Evolutionary conservation across 495 filamentous ascomycete species (phyloP), one percentile per base, ranked within the genome.

Genomic region (Pseudomonodictys pantanalensis): DNA sequence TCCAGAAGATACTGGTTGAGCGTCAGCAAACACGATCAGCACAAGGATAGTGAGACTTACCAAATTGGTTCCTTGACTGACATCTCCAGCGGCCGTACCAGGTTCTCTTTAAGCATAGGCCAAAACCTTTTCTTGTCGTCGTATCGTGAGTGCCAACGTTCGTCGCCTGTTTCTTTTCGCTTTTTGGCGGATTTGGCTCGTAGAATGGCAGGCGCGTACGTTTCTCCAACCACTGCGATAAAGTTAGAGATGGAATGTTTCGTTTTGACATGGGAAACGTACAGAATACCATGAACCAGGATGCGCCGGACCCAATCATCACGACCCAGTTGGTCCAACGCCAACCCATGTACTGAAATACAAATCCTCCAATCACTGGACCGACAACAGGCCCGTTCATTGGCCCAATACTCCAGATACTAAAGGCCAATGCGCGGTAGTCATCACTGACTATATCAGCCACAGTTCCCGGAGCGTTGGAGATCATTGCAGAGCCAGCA

Each of bases 281-380:
- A 20, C 11, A 51, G 2, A 30, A 23, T 73, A 74, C 58, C 42
- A 86, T 77, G 52, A 81, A 66, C 23, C 81, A 76, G 0, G 81
- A 81, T 0, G 81, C 75, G 1, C 83, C 86, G 0, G 79, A 76
- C 1, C 86, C 71, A 28, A 92, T 91, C 50, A 95, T 70, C 7
- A 87, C 82, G 17, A 95, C 72, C 89, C 91, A 95, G 69, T 87
- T 88, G n/a, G 83, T 86, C 89, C 89, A 95, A 26, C 88, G 73
- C 91, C 91, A 96, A 8, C 90, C 89, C 23, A 91, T 78, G 64
- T 87, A 85, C 71, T 90, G 78, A 56, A 76, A 86, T 3, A 88
- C 81, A 64, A 91, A 91, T 0, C 90, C 90, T 25, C 88, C 90
- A 52, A 92, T 83, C 1, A 90, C 74, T 1, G 82, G 86, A 52